Evolutionary conservation across 2,329 filamentous ascomycete species (phyloP).

Genomic region (Paecilomyces sp.): DNA sequence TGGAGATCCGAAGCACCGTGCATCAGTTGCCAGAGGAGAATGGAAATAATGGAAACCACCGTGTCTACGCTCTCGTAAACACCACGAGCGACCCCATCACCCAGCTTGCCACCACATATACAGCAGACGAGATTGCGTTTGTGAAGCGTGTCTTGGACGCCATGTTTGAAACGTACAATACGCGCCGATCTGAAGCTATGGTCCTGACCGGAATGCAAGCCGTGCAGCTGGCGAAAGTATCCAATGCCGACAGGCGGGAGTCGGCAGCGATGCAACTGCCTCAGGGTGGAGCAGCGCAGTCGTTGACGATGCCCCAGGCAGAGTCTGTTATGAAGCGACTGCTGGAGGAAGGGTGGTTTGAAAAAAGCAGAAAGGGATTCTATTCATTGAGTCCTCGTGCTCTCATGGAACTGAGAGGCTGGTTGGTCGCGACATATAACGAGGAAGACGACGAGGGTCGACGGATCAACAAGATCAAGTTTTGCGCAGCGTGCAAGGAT

Average conservation of each 20-base stretch:
- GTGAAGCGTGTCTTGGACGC: conserved; percentile 80
- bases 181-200: conserved; percentile 70
- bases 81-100: conserved; percentile 76
- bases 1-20: conserved; percentile 70
- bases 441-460: conserved; percentile 53
- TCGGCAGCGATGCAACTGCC: conserved; percentile 30
- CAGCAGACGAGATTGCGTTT: conserved; percentile 79
- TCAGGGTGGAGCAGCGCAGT: conserved; percentile 31
- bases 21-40: conserved; percentile 52
- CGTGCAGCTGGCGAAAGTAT: conserved; percentile 54
- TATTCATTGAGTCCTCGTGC: conserved; percentile 71
- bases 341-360: conserved; percentile 76
- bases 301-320: conserved; percentile 70
- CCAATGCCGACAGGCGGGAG: conserved; percentile 40
- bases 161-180: conserved; percentile 90
- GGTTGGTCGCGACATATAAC: conserved; percentile 87
- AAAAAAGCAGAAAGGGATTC: conserved; percentile 63
- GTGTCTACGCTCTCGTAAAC: conserved; percentile 82
- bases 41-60: conserved; percentile 28
- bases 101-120: conserved; percentile 76
- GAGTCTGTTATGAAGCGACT: conserved; percentile 64
- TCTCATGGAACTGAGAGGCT: conserved; percentile 75
- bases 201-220: conserved; percentile 75
- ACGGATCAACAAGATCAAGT: conserved; percentile 66
- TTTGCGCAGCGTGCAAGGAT: conserved; percentile 81